Conservation (phyloP, 805 yeast species). For the Sungouiella thailandica region DNA sequence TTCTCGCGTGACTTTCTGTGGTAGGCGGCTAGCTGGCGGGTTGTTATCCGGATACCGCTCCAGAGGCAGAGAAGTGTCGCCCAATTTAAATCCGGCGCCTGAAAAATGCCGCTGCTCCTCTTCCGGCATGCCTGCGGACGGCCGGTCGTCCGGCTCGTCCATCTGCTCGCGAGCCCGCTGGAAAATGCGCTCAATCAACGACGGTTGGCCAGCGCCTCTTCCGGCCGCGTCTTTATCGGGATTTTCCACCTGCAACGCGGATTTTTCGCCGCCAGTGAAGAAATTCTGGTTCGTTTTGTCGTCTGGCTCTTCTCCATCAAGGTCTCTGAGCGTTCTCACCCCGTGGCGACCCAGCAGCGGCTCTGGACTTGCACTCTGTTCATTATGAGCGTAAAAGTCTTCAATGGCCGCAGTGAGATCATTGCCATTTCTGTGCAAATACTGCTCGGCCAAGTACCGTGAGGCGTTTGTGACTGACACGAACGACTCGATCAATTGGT, state of each 20-base stretch:
- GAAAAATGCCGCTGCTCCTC: conserved; percentile 27
- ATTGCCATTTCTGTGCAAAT: conserved; percentile 30
- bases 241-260: conserved; percentile 75
- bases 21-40: conserved; percentile 16
- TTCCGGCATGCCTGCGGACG: conserved; percentile 21
- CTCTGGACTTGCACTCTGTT: conserved; percentile 3
- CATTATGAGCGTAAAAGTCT: conserved; percentile 31
- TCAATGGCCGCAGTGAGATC: conserved; percentile 38
- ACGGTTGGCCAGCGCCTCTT: conserved; percentile 30
- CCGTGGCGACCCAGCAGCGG: conserved; percentile 13
- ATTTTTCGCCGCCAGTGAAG: conserved; percentile 69
- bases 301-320: conserved; percentile 45
- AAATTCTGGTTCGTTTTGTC: conserved; percentile 51
- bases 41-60: conserved; percentile 30
- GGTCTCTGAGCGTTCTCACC: conserved; percentile 35
- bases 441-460: conserved; percentile 34
- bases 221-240: conserved; percentile 46
- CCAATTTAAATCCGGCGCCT: conserved; percentile 52
- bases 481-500: conserved; percentile 27
- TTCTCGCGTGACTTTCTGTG: conserved; percentile 61
- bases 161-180: conserved; percentile 50
- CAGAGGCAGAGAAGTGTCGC: conserved; percentile 40
- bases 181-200: conserved; percentile 63
- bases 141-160: conserved; percentile 34
- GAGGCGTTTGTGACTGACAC: conserved; percentile 33